Conservation (phyloP, 495 filamentous ascomycete genomes). For the Pyronema domesticum region DNA sequence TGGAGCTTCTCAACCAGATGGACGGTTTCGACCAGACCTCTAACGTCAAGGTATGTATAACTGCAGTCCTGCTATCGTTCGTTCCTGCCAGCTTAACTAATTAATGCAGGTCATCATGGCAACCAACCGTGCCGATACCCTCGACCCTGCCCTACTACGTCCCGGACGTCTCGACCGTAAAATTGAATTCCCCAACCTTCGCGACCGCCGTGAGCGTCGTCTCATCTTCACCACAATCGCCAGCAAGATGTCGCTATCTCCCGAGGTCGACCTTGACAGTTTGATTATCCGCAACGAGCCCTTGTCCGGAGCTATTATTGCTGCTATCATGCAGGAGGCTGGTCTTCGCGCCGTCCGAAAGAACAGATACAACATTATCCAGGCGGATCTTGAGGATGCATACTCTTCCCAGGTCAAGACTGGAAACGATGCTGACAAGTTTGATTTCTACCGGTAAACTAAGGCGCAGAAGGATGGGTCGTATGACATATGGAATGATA, state of each 20-base stretch:
- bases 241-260: constrained; percentile 84
- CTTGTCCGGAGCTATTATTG: constrained; percentile 85
- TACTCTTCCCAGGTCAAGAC: constrained; percentile 92
- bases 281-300: constrained; percentile 94
- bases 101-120: constrained; percentile 72
- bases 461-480: not conserved
- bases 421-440: constrained; percentile 59
- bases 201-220: constrained; percentile 80
- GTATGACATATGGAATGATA: too few relatives aligned
- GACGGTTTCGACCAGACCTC: constrained; percentile 96
- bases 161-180: constrained; percentile 92
- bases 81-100: not conserved
- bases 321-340: constrained; percentile 98
- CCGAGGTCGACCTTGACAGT: constrained; percentile 88
- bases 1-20: constrained; percentile 98
- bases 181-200: constrained; percentile 87
- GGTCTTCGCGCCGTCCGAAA: constrained; percentile 88
- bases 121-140: constrained; percentile 90
- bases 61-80: not conserved
- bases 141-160: constrained; percentile 84
- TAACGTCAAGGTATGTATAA: constrained; percentile 61
- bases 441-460: constrained; percentile 43
- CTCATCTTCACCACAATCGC: constrained; percentile 95
- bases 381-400: constrained; percentile 85
- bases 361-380: constrained; percentile 98